A percentile compares a stretch with the other conserved stretches of the same genome.
Conservation (phyloP, 768 basidiomycete genomes). For the Tubosaeta sp. region DNA sequence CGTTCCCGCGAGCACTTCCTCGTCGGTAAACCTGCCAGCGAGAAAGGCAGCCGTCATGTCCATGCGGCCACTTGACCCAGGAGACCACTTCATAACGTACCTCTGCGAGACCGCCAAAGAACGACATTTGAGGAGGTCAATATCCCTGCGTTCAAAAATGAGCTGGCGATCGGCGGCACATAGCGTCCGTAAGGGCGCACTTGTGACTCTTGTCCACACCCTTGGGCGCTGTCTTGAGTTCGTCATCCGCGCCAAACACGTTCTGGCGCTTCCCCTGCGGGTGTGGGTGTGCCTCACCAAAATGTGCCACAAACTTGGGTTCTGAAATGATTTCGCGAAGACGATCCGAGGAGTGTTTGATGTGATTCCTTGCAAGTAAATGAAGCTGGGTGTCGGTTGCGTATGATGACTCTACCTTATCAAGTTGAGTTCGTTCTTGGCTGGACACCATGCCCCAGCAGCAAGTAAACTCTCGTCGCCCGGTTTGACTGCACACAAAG, state of each 20-base stretch:
- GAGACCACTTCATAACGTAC: slow-evolving; percentile 35
- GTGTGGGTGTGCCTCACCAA: slow-evolving; percentile 65
- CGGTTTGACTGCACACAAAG: slow-evolving; percentile 48
- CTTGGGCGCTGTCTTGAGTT: slow-evolving; percentile 89
- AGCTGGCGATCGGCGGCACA: not conserved
- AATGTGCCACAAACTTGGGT: slow-evolving; percentile 68
- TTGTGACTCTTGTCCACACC: slow-evolving; percentile 80
- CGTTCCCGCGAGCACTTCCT: slow-evolving; percentile 58
- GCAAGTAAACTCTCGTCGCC: slow-evolving; percentile 70
- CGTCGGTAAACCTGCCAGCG: slow-evolving; percentile 61
- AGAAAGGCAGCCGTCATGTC: slow-evolving; percentile 16
- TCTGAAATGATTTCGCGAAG: slow-evolving; percentile 65
- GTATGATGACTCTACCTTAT: slow-evolving; percentile 50
- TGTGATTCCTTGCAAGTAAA: slow-evolving; percentile 45
- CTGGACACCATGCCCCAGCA: slow-evolving; percentile 77
- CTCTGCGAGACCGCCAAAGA: slow-evolving; percentile 63
- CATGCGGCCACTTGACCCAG: not conserved
- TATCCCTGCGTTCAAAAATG: slow-evolving; percentile 52
- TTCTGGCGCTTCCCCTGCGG: slow-evolving; percentile 61
- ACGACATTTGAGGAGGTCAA: slow-evolving; percentile 85
- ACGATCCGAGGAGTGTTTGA: slow-evolving; percentile 55
- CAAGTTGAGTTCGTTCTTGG: slow-evolving; percentile 70
- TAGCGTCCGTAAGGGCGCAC: slow-evolving; percentile 34
- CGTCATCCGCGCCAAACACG: slow-evolving; percentile 85
- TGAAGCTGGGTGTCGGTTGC: not conserved